Evolutionary conservation across 225 moss, liverwort and hornwort genomes (phyloP), one percentile per base, ranked within the genome.

Genomic region (Bryum argenteum): DNA sequence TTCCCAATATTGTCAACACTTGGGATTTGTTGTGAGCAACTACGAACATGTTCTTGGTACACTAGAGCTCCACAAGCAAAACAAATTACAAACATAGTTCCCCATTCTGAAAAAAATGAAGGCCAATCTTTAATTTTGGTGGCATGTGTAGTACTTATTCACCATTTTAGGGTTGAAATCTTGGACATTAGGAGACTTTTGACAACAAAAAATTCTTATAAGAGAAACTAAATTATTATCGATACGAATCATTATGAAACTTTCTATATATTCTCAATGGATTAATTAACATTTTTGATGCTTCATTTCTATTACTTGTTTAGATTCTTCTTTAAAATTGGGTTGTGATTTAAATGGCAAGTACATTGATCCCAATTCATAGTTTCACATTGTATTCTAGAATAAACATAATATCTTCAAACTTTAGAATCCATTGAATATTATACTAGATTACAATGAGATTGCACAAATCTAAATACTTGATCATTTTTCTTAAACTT

Each of bases 1-100:
- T 48, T 40, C 14, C 17, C 76, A 5, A 71, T 71, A 0, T 28
- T 43, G 1, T 1, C 58, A n/a, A 18, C n/a, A 22, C 56, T 66
- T 54, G 55, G 40, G 37, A 43, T 66, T 23, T 61, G 70, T 54
- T 10, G 1, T 26, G 9, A 50, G 3, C 47, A 80, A 52, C 41
- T 67, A 14, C 2, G 24, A 71, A 44, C 5, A 12, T 82, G 71
- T 6, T 78, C 78, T 57, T 82, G 61, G 52, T 82, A 82, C 3
- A 82, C 38, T 67, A 82, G 58, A 19, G 71, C 53, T 18, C 43
- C 75, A 62, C 78, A 82, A 50, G 82, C 74, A 28, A 78, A 18
- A 44, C 71, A 74, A 71, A 82, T 75, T 0, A 82, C 0, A 21
- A 22, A 41, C 71, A 82, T 78, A 54, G 71, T 75, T 78, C 56